These are phyloP conservation scores for Dryadomyces sulphureus DNA, from an alignment of 2,329 filamentous ascomycete genomes.

Conservation along the genomic window DNA sequence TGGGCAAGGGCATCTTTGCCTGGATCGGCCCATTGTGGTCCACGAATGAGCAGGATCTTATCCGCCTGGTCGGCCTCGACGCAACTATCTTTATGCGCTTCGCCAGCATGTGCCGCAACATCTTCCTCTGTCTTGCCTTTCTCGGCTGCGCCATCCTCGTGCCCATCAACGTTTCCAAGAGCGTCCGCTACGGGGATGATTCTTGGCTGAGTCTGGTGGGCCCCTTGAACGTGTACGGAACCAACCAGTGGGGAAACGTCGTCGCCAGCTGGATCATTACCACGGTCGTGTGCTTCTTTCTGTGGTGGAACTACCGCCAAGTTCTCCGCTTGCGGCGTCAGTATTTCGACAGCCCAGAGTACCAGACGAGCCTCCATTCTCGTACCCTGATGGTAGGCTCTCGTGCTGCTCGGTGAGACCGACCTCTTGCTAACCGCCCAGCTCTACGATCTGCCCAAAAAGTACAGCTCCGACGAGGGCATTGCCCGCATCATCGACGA, in stretches of 20 bases:
- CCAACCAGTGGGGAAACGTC: slow-evolving; percentile 43
- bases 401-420: not conserved
- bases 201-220: slow-evolving; percentile 46
- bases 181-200: slow-evolving; percentile 18
- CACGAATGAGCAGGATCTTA: slow-evolving; percentile 61
- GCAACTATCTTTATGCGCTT: slow-evolving; percentile 84
- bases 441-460: slow-evolving; percentile 71
- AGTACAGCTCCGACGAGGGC: slow-evolving; percentile 70
- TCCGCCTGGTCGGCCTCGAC: slow-evolving; percentile 79
- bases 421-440: slow-evolving; percentile 18
- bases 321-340: slow-evolving; percentile 55
- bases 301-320: slow-evolving; percentile 82
- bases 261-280: slow-evolving; percentile 52
- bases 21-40: slow-evolving; percentile 71
- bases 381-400: slow-evolving; percentile 44
- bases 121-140: slow-evolving; percentile 60
- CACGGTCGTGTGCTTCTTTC: slow-evolving; percentile 58
- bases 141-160: slow-evolving; percentile 66
- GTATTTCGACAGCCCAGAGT: slow-evolving; percentile 78
- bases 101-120: slow-evolving; percentile 79
- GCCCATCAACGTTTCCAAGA: slow-evolving; percentile 56
- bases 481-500: slow-evolving; percentile 71
- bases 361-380: slow-evolving; percentile 75
- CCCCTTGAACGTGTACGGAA: slow-evolving; percentile 36
- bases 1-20: slow-evolving; percentile 75